A percentile compares a stretch with the other conserved stretches of the same genome.
Conservation (phyloP, 2,329 filamentous ascomycete species). For the Fragosphaeria purpurea region DNA sequence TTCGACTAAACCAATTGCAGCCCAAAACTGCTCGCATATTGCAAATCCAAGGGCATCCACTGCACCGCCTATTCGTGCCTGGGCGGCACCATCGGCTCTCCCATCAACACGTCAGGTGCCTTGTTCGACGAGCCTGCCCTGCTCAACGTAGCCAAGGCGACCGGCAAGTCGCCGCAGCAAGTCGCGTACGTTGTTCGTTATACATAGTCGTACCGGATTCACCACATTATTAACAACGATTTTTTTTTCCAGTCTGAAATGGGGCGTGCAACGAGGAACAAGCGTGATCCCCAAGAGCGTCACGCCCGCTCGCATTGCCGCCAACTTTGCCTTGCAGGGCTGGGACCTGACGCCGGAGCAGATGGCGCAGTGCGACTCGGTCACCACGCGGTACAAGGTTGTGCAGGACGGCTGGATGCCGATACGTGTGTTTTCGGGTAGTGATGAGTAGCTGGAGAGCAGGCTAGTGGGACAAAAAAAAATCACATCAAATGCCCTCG, state of each 20-base stretch:
- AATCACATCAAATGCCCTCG: no score
- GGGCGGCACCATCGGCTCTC: slow-evolving; percentile 43
- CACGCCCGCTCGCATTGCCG: neutral
- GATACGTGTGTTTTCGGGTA: slow-evolving; percentile 57
- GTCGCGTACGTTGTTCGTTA: neutral
- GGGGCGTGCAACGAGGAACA: slow-evolving; percentile 36
- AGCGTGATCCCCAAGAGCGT: slow-evolving; percentile 40
- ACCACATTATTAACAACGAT: no score
- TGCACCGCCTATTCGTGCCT: slow-evolving; percentile 49
- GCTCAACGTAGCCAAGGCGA: slow-evolving; percentile 33
- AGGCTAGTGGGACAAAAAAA: no score
- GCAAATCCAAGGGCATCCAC: slow-evolving; percentile 49
- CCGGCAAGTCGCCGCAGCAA: slow-evolving; percentile 23
- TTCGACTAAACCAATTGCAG: neutral
- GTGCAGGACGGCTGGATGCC: slow-evolving; percentile 55
- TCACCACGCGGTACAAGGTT: slow-evolving; percentile 56
- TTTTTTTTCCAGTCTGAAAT: slow-evolving; percentile 29
- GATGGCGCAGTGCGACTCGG: slow-evolving; percentile 42
- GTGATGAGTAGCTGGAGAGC: slow-evolving; percentile 41
- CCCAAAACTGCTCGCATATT: slow-evolving; percentile 49
- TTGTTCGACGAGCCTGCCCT: slow-evolving; percentile 23
- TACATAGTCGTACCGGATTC: no score
- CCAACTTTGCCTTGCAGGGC: slow-evolving; percentile 41
- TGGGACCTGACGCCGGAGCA: slow-evolving; percentile 52
- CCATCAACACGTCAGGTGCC: slow-evolving; percentile 27